Conservation (phyloP, 2,329 filamentous ascomycete genomes). For the Podosphaera fusca region DNA sequence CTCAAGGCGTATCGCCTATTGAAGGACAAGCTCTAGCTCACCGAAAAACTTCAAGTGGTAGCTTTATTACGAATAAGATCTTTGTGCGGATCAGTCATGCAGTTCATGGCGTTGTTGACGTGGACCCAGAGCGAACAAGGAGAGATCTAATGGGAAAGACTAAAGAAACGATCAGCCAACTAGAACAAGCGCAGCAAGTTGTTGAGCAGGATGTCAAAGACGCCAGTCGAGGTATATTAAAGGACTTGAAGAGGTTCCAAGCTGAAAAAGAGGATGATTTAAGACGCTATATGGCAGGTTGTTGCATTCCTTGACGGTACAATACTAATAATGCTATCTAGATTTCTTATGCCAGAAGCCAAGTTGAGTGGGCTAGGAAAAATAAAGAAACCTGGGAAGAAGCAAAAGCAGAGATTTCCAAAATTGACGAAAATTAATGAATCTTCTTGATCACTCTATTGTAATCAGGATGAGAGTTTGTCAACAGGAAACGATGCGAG, state of each 20-base stretch:
- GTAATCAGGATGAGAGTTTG: too few species aligned
- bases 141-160: slow-evolving; percentile 93
- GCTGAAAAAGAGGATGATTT: slow-evolving; percentile 87
- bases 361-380: slow-evolving; percentile 53
- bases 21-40: slow-evolving; percentile 29
- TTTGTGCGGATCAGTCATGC: slow-evolving; percentile 91
- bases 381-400: slow-evolving; percentile 54
- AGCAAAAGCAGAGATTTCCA: slow-evolving; percentile 44
- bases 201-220: slow-evolving; percentile 84
- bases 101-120: slow-evolving; percentile 86
- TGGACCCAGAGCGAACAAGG: slow-evolving; percentile 79
- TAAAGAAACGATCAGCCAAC: slow-evolving; percentile 58
- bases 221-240: slow-evolving; percentile 67
- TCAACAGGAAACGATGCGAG: too few species aligned
- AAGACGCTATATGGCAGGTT: slow-evolving; percentile 77
- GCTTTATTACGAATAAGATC: slow-evolving; percentile 78
- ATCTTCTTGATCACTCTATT: too few species aligned
- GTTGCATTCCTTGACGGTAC: slow-evolving; percentile 1
- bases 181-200: slow-evolving; percentile 76
- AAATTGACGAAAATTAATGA: slow-evolving; percentile 29
- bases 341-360: slow-evolving; percentile 49
- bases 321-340: slow-evolving; percentile 16
- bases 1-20: slow-evolving; percentile 43
- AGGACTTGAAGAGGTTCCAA: slow-evolving; percentile 83
- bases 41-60: slow-evolving; percentile 64